Base-by-base conservation (phyloP, 306 rosid genomes). In the Trichosanthes cucumerina region DNA sequence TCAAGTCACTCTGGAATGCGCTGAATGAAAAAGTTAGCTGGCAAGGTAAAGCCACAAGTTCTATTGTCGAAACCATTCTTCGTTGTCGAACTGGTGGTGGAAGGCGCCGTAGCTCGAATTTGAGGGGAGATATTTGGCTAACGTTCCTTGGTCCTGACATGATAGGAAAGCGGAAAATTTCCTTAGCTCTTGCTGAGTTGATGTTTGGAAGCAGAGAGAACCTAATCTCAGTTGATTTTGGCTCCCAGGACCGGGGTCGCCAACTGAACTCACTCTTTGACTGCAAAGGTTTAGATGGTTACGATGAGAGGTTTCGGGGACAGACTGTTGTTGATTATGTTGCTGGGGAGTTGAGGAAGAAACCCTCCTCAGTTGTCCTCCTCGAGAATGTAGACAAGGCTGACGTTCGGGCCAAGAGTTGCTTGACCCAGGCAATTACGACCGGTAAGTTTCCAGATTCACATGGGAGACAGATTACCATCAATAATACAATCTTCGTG, bases 71-170 rank as follows among this genome's bases (percentile, higher is more conserved):
- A 86, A 82, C 90, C 24, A 39, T 96, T 78, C 81, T 89, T 33
- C 68, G 44, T 44, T 80, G 89, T 79, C 83, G 83, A 83, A 86
- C 88, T 33, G 88, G 91, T 65, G 73, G 71, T 36, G 87, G 89
- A 81, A 87, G 82, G 85, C 83, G 75, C 9, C 34, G 54, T 9
- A 73, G 85, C 84, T 86, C 91, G 4, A 86, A 50, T 73, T 76
- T 56, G 66, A 85, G 93, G 86, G 88, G 88, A 78, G 93, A 90
- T 80, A 83, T 82, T 71, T 96, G 99, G 99, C 85, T 96, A 83
- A 84, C 90, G 24, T 89, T 96, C 53, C 83, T 86, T 63, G 99
- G 99, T 64, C 97, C 89, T 6, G 99, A 96, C 84, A 88, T 78
- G 79, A 64, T 92, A 49, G 99, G 98, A 44, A 92, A 96, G 86